A percentile compares a stretch with the other conserved stretches of the same genome.
phyloP scores from a whole-genome alignment of 164 flowering plant genomes.

The Cinnamomum chago region DNA sequence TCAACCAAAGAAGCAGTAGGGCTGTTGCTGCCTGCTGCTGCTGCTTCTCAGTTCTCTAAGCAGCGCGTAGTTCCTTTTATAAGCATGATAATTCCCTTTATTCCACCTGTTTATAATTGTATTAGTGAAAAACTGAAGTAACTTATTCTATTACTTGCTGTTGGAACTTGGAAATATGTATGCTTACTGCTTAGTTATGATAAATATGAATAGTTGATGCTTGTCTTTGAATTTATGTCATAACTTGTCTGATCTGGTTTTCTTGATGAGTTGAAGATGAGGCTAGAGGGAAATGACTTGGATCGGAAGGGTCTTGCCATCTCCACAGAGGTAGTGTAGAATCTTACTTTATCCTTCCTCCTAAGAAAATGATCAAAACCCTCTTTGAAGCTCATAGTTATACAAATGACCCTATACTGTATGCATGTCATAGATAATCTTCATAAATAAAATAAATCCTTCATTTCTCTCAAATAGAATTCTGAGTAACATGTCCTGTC shows the following conservation, averaged over 20 bases:
- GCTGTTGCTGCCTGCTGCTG: too few species aligned
- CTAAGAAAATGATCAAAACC: neutral
- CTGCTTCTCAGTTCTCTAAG: too few species aligned
- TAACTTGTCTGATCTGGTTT: neutral
- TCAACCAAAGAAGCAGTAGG: too few species aligned
- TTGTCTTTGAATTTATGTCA: neutral
- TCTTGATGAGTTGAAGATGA: slow-evolving; percentile 8
- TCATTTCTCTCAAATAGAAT: too few species aligned
- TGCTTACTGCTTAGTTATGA: neutral
- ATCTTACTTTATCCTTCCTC: neutral
- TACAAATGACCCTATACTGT: neutral
- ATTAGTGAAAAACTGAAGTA: too few species aligned
- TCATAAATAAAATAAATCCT: too few species aligned
- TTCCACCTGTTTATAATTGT: too few species aligned
- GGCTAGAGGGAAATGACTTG: slow-evolving; percentile 8
- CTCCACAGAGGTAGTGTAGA: slow-evolving; percentile 1
- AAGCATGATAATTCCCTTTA: neutral
- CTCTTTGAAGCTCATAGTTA: neutral
- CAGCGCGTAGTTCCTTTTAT: neutral
- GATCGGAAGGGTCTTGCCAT: slow-evolving; percentile 3
- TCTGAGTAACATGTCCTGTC: too few species aligned
- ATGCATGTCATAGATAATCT: neutral
- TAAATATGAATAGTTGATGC: neutral
- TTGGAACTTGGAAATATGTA: too few species aligned
- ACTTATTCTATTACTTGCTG: too few species aligned